Evolutionary conservation across 768 basidiomycete genomes (phyloP).

Genomic region (Tulasnella sp.): DNA sequence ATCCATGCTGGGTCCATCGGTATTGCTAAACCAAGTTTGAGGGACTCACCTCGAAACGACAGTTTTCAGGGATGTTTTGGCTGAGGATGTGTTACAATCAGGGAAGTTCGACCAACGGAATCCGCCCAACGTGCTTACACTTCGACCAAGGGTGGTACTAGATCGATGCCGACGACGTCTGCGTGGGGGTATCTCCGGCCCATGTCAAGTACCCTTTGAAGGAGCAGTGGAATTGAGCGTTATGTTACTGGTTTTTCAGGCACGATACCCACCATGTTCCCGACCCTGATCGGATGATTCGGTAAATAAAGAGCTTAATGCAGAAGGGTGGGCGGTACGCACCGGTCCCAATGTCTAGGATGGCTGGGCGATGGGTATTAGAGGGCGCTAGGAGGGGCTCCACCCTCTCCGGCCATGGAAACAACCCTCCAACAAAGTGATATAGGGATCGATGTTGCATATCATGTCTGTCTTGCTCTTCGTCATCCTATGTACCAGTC

Average conservation of each 20-base stretch:
- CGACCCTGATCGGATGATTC: not conserved
- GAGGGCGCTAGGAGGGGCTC: not conserved
- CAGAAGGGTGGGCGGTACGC: not conserved
- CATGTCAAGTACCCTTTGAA: constrained; percentile 8
- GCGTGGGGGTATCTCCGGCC: constrained; percentile 10
- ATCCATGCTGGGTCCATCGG: no score
- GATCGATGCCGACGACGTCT: constrained; percentile 10
- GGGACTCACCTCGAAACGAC: constrained; percentile 8
- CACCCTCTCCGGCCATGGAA: constrained; percentile 1
- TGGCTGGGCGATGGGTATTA: not conserved
- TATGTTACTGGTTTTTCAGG: not conserved
- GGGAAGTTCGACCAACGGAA: not conserved
- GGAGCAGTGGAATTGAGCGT: not conserved
- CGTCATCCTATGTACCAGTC: constrained; percentile 11
- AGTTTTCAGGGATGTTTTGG: constrained; percentile 3
- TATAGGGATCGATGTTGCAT: constrained; percentile 1
- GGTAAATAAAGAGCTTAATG: not conserved
- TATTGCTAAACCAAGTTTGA: not conserved
- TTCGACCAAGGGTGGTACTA: constrained; percentile 4
- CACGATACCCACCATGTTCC: no score
- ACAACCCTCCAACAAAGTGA: constrained; percentile 4
- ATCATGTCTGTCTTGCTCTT: constrained; percentile 11
- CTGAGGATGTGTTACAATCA: not conserved
- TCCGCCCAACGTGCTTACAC: not conserved
- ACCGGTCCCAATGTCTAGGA: constrained; percentile 15